Evolutionary conservation across 169 alveolate genomes (phyloP).

Genomic region (Cryptosporidium tyzzeri): DNA sequence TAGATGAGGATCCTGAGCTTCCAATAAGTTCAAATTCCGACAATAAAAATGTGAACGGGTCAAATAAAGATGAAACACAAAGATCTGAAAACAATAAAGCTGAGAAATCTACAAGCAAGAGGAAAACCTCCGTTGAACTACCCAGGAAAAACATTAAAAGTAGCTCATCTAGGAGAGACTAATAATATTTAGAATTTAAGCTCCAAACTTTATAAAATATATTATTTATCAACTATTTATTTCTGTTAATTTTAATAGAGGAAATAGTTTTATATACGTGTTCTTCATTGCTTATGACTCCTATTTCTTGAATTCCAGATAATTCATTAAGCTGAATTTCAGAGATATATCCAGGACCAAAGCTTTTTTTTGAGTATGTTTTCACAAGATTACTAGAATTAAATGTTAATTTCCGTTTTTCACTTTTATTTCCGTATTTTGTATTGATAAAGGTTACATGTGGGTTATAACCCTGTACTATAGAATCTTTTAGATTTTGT

Average conservation of each 20-base stretch:
- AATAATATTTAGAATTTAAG: not conserved
- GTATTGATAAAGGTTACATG: constrained; percentile 68
- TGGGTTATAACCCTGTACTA: constrained; percentile 32
- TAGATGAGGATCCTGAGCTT: not conserved
- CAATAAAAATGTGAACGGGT: not conserved
- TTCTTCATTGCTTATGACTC: not conserved
- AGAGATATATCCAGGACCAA: constrained; percentile 58
- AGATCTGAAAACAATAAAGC: constrained; percentile 5
- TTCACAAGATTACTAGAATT: constrained; percentile 13
- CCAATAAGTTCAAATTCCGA: not conserved
- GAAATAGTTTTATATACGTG: constrained; percentile 14
- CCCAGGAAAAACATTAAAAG: constrained; percentile 11
- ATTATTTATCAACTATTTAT: not conserved
- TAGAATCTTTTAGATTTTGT: not conserved
- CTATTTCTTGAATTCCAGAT: not conserved
- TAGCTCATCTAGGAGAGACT: constrained; percentile 4
- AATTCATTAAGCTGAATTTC: constrained; percentile 54
- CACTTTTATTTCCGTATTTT: constrained; percentile 34
- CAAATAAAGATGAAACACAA: not conserved
- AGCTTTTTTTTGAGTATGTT: constrained; percentile 26
- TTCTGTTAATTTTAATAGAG: not conserved
- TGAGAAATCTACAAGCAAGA: constrained; percentile 2
- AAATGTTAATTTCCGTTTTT: constrained; percentile 7
- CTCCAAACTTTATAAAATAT: not conserved
- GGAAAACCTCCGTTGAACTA: constrained; percentile 15